Evolutionary conservation across 2,329 filamentous ascomycete genomes (phyloP).

Genomic region (Lecanoromycetidae sp.): DNA sequence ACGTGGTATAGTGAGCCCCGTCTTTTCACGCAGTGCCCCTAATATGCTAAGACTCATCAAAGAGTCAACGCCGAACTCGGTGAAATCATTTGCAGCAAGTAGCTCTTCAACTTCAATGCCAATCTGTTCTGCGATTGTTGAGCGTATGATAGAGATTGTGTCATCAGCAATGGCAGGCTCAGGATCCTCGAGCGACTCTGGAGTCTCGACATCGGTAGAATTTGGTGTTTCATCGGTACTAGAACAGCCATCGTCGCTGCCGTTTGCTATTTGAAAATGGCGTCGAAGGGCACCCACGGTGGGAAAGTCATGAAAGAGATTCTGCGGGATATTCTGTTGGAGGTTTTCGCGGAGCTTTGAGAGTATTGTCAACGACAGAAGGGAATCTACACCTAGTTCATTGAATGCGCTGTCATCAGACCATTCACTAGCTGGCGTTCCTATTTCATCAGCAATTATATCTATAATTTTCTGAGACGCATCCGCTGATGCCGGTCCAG

Average conservation of each 20-base stretch:
- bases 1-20: constrained; percentile 22
- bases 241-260: neutral
- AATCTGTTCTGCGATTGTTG: constrained; percentile 33
- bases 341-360: constrained; percentile 26
- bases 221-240: neutral
- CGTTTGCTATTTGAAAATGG: constrained; percentile 18
- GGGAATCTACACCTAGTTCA: constrained; percentile 27
- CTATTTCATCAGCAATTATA: constrained; percentile 23
- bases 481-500: neutral
- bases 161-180: constrained; percentile 14
- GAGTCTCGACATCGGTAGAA: neutral
- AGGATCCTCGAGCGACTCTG: neutral
- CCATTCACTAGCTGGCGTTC: constrained; percentile 20
- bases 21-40: constrained; percentile 32
- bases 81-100: constrained; percentile 29
- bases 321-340: constrained; percentile 41
- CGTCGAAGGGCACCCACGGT: constrained; percentile 14
- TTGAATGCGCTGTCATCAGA: constrained; percentile 21
- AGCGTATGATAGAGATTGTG: constrained; percentile 29
- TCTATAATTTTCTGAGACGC: neutral
- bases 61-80: constrained; percentile 34
- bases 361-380: constrained; percentile 28
- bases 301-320: constrained; percentile 41
- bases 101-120: constrained; percentile 32
- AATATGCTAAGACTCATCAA: constrained; percentile 34